Evolutionary conservation across 495 filamentous ascomycete species (phyloP).

Genomic region (Aspergillus sparsus): DNA sequence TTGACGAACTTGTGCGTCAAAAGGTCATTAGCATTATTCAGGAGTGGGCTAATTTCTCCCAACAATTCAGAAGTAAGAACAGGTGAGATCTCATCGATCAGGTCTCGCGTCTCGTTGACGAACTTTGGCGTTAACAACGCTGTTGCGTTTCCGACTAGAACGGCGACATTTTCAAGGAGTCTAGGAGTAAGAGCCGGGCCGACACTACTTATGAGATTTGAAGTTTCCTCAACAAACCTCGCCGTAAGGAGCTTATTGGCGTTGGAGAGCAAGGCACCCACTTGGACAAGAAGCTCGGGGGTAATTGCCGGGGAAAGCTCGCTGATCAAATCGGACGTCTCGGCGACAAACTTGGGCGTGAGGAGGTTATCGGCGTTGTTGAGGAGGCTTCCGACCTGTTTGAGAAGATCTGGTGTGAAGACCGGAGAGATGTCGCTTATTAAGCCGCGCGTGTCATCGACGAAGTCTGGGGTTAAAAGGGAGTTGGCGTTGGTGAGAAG

Average conservation of each 20-base stretch:
- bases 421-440: constrained; percentile 42
- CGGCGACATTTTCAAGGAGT: constrained; percentile 29
- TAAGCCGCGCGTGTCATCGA: constrained; percentile 38
- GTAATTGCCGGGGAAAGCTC: constrained; percentile 40
- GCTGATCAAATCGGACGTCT: constrained; percentile 39
- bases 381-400: constrained; percentile 37
- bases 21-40: constrained; percentile 43
- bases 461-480: constrained; percentile 40
- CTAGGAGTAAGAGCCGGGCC: constrained; percentile 37
- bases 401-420: constrained; percentile 41
- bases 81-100: constrained; percentile 39
- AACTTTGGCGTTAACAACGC: constrained; percentile 42
- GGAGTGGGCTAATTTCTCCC: constrained; percentile 42
- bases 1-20: constrained; percentile 45
- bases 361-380: constrained; percentile 36
- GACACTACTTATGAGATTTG: constrained; percentile 42
- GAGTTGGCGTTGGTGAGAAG: constrained; percentile 41
- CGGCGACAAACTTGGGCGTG: constrained; percentile 44
- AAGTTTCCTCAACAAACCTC: constrained; percentile 46
- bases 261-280: constrained; percentile 38
- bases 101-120: constrained; percentile 43
- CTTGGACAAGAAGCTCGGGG: constrained; percentile 26
- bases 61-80: constrained; percentile 48
- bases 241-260: constrained; percentile 42
- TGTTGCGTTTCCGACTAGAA: constrained; percentile 40